A percentile compares a stretch with the other conserved stretches of the same genome.
Evolutionary conservation across 148 eudicot species (phyloP).

Genomic region (Cornus suecica): DNA sequence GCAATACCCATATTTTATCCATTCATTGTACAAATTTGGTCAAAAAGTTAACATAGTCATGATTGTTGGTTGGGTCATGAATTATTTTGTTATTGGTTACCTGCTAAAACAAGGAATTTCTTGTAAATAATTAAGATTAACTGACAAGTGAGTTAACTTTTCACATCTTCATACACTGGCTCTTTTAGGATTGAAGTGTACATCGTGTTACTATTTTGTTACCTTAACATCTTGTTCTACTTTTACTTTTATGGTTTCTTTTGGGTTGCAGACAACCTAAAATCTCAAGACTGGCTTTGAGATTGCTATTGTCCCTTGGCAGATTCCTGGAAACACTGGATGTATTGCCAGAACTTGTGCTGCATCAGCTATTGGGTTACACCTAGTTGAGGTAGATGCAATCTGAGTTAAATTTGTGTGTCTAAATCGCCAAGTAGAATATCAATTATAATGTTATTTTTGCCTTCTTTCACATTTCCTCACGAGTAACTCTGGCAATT

Average conservation of each 20-base stretch:
- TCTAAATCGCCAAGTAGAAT: background rate
- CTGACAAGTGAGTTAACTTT: background rate
- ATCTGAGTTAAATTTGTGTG: background rate
- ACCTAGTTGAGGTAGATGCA: constrained; percentile 71
- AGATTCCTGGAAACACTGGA: constrained; percentile 99
- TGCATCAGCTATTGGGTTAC: constrained; percentile 91
- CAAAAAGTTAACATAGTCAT: no score
- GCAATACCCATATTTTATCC: no score
- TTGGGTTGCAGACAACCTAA: constrained; percentile 20
- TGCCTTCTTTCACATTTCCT: background rate
- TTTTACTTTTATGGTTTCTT: constrained; percentile 9
- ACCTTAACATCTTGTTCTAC: background rate
- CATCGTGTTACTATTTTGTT: background rate
- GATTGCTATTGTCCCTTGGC: constrained; percentile 34
- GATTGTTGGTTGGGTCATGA: no score
- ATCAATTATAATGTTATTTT: background rate
- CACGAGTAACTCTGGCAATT: constrained; percentile 6
- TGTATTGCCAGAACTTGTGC: constrained; percentile 96
- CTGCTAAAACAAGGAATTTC: no score
- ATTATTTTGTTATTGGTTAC: no score
- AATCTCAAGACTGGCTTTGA: constrained; percentile 21
- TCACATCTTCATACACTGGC: background rate
- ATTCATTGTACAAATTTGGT: no score
- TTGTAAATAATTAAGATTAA: background rate
- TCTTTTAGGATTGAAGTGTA: background rate